Conservation (phyloP, 2,329 filamentous ascomycete genomes). For the Sphaerulina vaccinii region DNA sequence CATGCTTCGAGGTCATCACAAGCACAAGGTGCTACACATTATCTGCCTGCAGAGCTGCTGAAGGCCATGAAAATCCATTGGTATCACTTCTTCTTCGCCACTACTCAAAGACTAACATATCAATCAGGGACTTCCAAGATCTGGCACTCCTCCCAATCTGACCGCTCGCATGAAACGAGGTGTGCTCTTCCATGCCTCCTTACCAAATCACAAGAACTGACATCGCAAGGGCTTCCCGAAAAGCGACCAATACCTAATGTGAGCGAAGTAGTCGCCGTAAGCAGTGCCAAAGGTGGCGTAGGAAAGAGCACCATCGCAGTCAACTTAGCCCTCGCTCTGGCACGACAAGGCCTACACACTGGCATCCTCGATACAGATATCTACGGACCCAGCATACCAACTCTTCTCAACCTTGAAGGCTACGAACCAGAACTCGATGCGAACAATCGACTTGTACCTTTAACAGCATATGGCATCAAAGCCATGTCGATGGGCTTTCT, state of each 20-base stretch:
- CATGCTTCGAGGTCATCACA: neutral
- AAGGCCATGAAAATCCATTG: slow-evolving; percentile 79
- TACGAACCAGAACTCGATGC: slow-evolving; percentile 35
- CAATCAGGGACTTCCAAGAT: slow-evolving; percentile 75
- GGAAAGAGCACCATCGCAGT: slow-evolving; percentile 93
- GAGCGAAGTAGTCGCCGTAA: slow-evolving; percentile 90
- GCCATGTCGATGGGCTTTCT: slow-evolving; percentile 99
- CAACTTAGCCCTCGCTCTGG: slow-evolving; percentile 88
- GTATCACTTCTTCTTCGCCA: slow-evolving; percentile 48
- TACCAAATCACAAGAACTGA: neutral
- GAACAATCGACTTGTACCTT: slow-evolving; percentile 74
- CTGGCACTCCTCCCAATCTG: slow-evolving; percentile 63
- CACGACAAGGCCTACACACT: slow-evolving; percentile 73
- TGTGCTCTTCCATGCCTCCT: slow-evolving; percentile 4
- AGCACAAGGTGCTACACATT: slow-evolving; percentile 53
- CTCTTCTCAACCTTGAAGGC: slow-evolving; percentile 64
- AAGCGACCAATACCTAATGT: slow-evolving; percentile 80
- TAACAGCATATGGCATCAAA: slow-evolving; percentile 93
- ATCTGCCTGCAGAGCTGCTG: slow-evolving; percentile 44
- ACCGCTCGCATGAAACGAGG: slow-evolving; percentile 70
- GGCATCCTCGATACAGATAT: slow-evolving; percentile 96
- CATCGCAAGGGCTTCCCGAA: slow-evolving; percentile 63
- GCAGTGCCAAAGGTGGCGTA: slow-evolving; percentile 96
- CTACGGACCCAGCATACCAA: slow-evolving; percentile 93
- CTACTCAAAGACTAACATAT: neutral